Base-by-base conservation (phyloP, 1,139 yeast genomes). In the Geotrichum europaeum region DNA sequence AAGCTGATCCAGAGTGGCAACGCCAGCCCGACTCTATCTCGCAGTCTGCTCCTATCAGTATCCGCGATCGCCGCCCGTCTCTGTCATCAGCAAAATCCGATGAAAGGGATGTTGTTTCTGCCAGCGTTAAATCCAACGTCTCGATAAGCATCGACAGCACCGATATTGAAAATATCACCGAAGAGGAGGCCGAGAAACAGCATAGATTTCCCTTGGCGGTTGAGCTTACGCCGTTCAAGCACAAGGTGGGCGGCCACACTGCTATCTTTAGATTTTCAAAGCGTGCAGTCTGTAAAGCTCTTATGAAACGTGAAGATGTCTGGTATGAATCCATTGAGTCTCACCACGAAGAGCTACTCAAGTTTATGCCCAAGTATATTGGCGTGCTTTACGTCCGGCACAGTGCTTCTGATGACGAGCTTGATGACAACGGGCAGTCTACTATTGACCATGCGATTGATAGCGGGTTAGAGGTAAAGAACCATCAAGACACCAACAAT, bases 191-290 rank as follows among this genome's bases (percentile, higher is more conserved):
- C 24, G 55, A 56, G 13, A 54, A 40, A 24, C 34, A 49, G 36
- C 61, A 55, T 10, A 43, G 52, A n/a, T 62, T 55, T 63, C 77
- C 77, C 1, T 67, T 73, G 20, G 72, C 96, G 0, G 96, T 91
- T 1, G 97, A 91, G 70, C 76, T 92, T 61, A 84, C 89, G 58
- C 97, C 96, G 1, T 92, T 88, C 75, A 84, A 86, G 65, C 92
- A 94, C 71, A 89, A 89, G 70, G 99, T 95, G 7, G 99, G 99
- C 10, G 99, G 99, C 0, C 99, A 95, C 72, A 94, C 97, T 0
- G 97, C 98, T 1, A 91, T 95, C 55, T 95, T 94, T 75, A 81
- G 94, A 65, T 94, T 94, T 71, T 87, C 96, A 7, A 87, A 86
- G 67, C 79, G 89, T 62, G 98, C 98, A 0, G 97, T 95, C n/a